These are phyloP conservation scores for Aspergillus glaucus DNA, from an alignment of 2,329 filamentous ascomycete species.

Conservation along the genomic window DNA sequence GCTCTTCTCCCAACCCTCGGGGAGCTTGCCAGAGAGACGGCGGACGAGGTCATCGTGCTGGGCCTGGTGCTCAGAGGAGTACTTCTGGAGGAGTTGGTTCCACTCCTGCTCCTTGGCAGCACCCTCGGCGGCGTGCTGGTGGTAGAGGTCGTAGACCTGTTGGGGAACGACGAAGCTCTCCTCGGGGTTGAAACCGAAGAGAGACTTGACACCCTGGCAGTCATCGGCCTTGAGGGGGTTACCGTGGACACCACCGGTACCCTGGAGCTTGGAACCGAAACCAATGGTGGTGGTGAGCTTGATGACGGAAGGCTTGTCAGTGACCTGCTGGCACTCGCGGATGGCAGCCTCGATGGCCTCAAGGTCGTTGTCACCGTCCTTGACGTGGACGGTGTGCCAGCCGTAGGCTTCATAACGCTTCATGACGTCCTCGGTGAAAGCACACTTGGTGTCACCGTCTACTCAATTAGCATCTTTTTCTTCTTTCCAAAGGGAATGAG, in stretches of 20 bases:
- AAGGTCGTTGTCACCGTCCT: conserved; percentile 83
- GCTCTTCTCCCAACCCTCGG: conserved; percentile 92
- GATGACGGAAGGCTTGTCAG: conserved; percentile 94
- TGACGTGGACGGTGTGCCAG: conserved; percentile 83
- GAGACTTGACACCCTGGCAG: conserved; percentile 84
- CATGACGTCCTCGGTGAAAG: conserved; percentile 93
- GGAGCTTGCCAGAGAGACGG: conserved; percentile 74
- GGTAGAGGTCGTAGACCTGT: conserved; percentile 86
- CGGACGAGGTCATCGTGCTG: conserved; percentile 77
- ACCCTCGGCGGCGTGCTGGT: conserved; percentile 77
- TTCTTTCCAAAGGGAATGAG: background rate
- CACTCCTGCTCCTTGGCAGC: conserved; percentile 88
- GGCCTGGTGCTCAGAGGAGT: conserved; percentile 67
- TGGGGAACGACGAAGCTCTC: conserved; percentile 90
- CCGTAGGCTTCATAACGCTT: conserved; percentile 96
- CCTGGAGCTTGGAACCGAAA: conserved; percentile 86
- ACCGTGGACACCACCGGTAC: conserved; percentile 93
- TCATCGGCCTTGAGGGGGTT: conserved; percentile 93
- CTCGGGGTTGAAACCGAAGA: conserved; percentile 93
- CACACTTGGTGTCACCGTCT: conserved; percentile 92
- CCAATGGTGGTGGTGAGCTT: conserved; percentile 97
- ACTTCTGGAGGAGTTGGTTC: conserved; percentile 89
- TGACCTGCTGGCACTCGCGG: conserved; percentile 75
- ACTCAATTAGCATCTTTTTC: background rate
- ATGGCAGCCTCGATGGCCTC: conserved; percentile 83